Base-by-base conservation (phyloP, 1,284 basidiomycete species). In the Malassezia dermatis region DNA sequence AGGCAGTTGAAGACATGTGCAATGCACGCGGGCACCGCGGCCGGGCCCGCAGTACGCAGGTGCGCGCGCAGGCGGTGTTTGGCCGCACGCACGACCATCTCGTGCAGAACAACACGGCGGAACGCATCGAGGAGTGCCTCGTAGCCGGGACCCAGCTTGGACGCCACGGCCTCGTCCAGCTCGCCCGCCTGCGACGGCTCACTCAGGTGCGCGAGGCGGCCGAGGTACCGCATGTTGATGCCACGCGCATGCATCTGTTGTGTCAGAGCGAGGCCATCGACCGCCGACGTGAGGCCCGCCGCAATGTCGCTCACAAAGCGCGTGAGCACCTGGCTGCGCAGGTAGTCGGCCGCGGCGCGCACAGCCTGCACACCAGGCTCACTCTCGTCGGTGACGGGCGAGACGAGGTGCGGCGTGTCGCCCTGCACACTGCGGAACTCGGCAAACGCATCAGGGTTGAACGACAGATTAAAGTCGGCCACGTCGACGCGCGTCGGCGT, bases 201-300 rank as follows among this genome's bases (percentile, higher is more conserved):
- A 15, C 73, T 60, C 30, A 74, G 63, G 41, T 63, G 62, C 17
- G 71, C 76, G 26, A 79, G 67, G 34, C 75, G 65, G 48, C 80
- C 80, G 32, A 81, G 76, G 73, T 81, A 81, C n/a, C 81, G 77
- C 65, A 81, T 78, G 75, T 81, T 82, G 77, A 82, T 79, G 67
- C 81, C 81, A 41, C 78, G 75, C 26, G 73, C 66, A 69, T 82
- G 81, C 62, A 82, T 69, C 56, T 77, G 71, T 61, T 76, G 75
- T 43, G 78, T 77, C 49, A 82, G 75, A 28, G 77, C 73, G 35
- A 68, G 62, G 34, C 81, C 80, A 61, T 82, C 81, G 53, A 78
- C 71, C 31, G 77, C 75, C 8, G 75, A 71, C 27, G 76, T 74
- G 48, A 76, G 73, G 26, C 75, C 77, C 13, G 77, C 76, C 28